A percentile compares a stretch with the other conserved stretches of the same genome.
phyloP scores from a whole-genome alignment of 2,329 filamentous ascomycete genomes.

The Ceratocystis ficicola region DNA sequence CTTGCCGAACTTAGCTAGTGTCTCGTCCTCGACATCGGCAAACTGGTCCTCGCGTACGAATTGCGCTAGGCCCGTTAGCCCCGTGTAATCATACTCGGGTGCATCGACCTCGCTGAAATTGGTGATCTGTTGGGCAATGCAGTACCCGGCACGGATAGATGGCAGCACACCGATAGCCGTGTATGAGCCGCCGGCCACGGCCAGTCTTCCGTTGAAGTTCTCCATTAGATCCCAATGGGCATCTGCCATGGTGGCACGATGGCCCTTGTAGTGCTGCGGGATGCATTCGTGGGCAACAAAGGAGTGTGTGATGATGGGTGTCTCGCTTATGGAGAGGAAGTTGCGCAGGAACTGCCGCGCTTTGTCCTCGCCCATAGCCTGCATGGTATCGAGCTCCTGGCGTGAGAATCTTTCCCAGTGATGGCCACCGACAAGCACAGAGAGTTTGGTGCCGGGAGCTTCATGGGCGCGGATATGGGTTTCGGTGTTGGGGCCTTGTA shows the following conservation, averaged over 20 bases:
- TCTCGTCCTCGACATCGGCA: conserved; percentile 9
- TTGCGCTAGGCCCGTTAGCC: conserved; percentile 25
- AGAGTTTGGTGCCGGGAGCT: conserved; percentile 65
- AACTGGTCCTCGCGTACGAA: conserved; percentile 25
- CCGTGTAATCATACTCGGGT: conserved; percentile 28
- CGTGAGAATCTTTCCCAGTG: conserved; percentile 60
- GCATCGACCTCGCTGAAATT: conserved; percentile 21
- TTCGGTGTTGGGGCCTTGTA: conserved; percentile 39
- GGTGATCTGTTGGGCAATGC: conserved; percentile 33
- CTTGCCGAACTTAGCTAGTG: conserved; percentile 9
- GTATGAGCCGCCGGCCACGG: conserved; percentile 49
- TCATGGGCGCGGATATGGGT: conserved; percentile 27
- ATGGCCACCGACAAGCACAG: conserved; percentile 89
- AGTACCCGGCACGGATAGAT: conserved; percentile 39
- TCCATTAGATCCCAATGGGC: conserved; percentile 44
- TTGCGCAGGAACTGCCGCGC: conserved; percentile 60
- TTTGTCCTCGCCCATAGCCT: conserved; percentile 58
- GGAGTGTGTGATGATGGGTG: conserved; percentile 49
- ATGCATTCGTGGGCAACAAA: conserved; percentile 59
- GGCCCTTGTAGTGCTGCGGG: conserved; percentile 78
- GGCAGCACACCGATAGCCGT: conserved; percentile 40
- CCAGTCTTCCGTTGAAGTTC: conserved; percentile 50
- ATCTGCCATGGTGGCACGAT: conserved; percentile 48
- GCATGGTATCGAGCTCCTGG: conserved; percentile 50
- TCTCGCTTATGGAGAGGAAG: conserved; percentile 32